Percentiles rank a stretch among this genome's conserved stretches.
phyloP scores from a whole-genome alignment of 345 rosid genomes.

The Durio zibethinus region DNA sequence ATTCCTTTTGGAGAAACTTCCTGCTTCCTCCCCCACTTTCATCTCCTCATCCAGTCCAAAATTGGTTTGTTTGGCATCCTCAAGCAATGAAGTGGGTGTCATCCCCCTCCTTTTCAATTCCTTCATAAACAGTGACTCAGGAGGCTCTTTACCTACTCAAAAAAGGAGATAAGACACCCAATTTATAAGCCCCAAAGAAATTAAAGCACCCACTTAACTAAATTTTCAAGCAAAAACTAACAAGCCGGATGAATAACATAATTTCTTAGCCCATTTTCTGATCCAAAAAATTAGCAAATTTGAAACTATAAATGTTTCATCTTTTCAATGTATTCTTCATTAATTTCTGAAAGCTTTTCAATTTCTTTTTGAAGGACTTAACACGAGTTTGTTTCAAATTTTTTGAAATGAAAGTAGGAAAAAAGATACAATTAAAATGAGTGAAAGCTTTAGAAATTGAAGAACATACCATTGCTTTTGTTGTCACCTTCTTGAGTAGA shows the following conservation, averaged over 20 bases:
- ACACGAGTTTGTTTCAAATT: background rate
- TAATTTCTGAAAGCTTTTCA: background rate
- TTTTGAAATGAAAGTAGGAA: background rate
- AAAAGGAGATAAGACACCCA: slow-evolving; percentile 9
- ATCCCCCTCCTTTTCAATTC: slow-evolving; percentile 89
- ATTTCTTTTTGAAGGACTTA: background rate
- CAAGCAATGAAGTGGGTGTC: slow-evolving; percentile 82
- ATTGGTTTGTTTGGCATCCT: slow-evolving; percentile 44
- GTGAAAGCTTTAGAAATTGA: background rate
- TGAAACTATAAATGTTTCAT: background rate
- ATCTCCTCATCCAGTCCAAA: slow-evolving; percentile 53
- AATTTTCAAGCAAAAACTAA: background rate
- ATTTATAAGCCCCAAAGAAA: slow-evolving; percentile 9
- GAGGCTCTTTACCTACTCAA: slow-evolving; percentile 73
- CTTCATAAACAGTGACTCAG: slow-evolving; percentile 93
- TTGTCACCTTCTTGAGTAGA: slow-evolving; percentile 51
- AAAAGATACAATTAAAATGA: background rate
- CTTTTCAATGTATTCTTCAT: background rate
- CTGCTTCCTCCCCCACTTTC: slow-evolving; percentile 43
- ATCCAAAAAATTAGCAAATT: background rate
- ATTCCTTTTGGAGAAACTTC: slow-evolving; percentile 56
- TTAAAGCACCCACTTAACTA: background rate
- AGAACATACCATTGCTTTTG: slow-evolving; percentile 54
- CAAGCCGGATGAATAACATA: background rate
- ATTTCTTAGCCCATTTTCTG: background rate